Percentiles rank a stretch among this genome's conserved stretches.
phyloP scores from a whole-genome alignment of 192 early-diverging fungal species.

The Coemansia sp. region DNA sequence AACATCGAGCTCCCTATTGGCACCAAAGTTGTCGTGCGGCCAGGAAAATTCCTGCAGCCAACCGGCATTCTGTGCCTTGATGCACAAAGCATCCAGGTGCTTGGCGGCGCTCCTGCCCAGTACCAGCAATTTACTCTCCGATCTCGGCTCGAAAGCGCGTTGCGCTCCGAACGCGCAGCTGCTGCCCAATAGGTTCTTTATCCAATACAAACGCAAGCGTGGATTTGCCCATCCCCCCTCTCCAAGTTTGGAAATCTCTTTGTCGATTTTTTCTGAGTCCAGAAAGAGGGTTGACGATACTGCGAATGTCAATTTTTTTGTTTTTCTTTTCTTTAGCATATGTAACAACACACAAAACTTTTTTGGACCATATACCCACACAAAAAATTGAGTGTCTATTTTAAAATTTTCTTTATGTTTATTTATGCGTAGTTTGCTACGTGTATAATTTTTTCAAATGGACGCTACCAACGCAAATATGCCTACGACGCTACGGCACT shows the following conservation, averaged over 20 bases:
- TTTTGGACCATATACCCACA: no score
- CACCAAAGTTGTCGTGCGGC: slow-evolving; percentile 35
- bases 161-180: not conserved
- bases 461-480: slow-evolving; percentile 29
- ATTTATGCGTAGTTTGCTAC: no score
- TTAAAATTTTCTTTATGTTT: not conserved
- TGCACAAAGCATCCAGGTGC: slow-evolving; percentile 12
- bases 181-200: not conserved
- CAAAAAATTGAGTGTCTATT: no score
- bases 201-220: not conserved
- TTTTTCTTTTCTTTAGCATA: no score
- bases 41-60: slow-evolving; percentile 22
- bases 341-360: no score
- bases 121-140: slow-evolving; percentile 34
- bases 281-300: no score
- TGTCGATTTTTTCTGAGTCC: no score
- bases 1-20: slow-evolving; percentile 39
- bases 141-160: slow-evolving; percentile 11
- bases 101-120: slow-evolving; percentile 37
- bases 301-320: no score
- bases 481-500: slow-evolving; percentile 41
- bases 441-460: slow-evolving; percentile 8
- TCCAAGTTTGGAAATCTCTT: no score
- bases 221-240: no score
- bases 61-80: slow-evolving; percentile 26